These are phyloP conservation scores for Phylloporus sp. DNA, from an alignment of 768 basidiomycete genomes.

Conservation along the genomic window DNA sequence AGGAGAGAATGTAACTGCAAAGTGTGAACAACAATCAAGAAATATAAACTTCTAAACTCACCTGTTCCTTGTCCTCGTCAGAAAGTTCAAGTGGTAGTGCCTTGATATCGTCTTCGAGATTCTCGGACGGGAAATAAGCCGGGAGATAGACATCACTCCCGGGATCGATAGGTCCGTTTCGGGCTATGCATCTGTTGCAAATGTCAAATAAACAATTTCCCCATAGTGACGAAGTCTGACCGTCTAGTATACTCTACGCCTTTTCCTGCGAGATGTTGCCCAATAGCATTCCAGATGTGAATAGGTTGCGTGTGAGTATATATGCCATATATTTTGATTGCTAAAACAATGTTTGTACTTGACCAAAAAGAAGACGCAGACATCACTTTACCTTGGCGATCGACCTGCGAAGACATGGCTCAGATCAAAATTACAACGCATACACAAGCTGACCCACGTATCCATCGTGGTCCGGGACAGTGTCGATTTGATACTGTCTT, in stretches of 20 bases:
- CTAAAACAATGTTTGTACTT: conserved; percentile 21
- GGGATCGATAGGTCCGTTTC: conserved; percentile 31
- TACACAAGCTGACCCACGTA: conserved; percentile 16
- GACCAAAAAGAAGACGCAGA: neutral
- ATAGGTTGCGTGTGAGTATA: conserved; percentile 47
- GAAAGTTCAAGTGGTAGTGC: conserved; percentile 32
- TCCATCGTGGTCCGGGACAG: conserved; percentile 36
- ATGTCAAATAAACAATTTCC: neutral
- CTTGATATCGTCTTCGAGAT: conserved; percentile 13
- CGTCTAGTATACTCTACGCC: conserved; percentile 53
- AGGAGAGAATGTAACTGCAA: conserved; percentile 53
- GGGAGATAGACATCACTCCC: conserved; percentile 47
- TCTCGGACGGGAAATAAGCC: conserved; percentile 47
- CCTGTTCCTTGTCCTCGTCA: conserved; percentile 47
- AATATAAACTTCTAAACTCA: conserved; percentile 15
- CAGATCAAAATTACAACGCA: neutral
- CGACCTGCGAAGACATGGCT: conserved; percentile 28
- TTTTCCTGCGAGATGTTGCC: conserved; percentile 37
- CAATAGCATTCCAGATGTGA: conserved; percentile 45
- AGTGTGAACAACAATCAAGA: neutral
- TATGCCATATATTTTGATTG: conserved; percentile 47
- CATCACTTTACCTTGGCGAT: conserved; percentile 34
- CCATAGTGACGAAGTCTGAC: conserved; percentile 26
- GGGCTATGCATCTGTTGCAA: conserved; percentile 43
- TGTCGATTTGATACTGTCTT: conserved; percentile 47